Evolutionary conservation across 2,329 filamentous ascomycete genomes (phyloP), one percentile per base, ranked within the genome.

Genomic region (Fusarium sp.): DNA sequence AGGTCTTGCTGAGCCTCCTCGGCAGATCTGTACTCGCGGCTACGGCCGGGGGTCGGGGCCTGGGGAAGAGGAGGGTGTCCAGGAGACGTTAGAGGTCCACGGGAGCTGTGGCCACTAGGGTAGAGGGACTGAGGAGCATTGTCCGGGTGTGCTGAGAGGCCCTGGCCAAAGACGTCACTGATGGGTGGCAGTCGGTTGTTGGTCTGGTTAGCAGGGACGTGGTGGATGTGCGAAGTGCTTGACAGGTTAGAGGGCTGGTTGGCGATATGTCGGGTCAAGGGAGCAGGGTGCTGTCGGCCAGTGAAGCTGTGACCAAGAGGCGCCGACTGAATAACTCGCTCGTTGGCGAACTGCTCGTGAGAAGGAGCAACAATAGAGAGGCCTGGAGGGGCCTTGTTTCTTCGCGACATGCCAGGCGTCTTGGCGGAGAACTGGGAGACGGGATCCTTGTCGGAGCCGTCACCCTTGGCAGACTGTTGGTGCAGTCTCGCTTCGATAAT

Each of bases 241-340:
- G 93, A 93, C 62, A 97, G 88, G 72, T 93, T 95, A 11, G 94
- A 95, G 9, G 94, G 92, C 72, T 95, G 94, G 80, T 96, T 95
- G 77, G 91, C 89, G 64, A 95, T 87, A 81, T 97, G 94, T 61
- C 94, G 90, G 52, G 93, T 94, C 68, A 94, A 85, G 0, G 94
- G 93, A 75, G 93, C 92, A 6, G 92, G 90, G 78, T 95, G 91
- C 81, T 97, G 92, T 69, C 97, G 92, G 69, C 96, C 95, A 9
- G 97, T 98, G 81, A 99, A 99, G 41, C 95, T 97, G 81, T 98
- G 96, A 78, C 97, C 92, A 27, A 99, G 89, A 18, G 97, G 97
- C 9, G 97, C 97, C 5, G 97, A 99, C 84, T 99, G 97, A 71
- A 99, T 97, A 39, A 98, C 95, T 77, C 97, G 90, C 87, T 99